phyloP scores from a whole-genome alignment of 192 early-diverging fungal genomes.

The Thamnidium elegans region DNA sequence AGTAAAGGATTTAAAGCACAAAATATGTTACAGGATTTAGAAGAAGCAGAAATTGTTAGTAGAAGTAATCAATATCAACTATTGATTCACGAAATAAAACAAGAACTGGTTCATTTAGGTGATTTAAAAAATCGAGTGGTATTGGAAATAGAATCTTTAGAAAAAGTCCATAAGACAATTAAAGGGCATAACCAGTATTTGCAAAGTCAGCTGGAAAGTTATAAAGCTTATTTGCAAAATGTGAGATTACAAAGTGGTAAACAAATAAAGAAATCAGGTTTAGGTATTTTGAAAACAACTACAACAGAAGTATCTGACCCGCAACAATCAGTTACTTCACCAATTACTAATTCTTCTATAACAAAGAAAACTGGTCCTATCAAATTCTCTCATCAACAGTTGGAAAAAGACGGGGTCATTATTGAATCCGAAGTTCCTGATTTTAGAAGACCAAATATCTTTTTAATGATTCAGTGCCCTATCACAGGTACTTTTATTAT shows the following conservation, averaged over 20 bases:
- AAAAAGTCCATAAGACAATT: constrained; percentile 88
- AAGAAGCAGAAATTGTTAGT: constrained; percentile 68
- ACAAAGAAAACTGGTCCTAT: constrained; percentile 60
- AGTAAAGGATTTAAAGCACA: constrained; percentile 92
- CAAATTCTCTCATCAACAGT: constrained; percentile 76
- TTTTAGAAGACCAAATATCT: constrained; percentile 75
- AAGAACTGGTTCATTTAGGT: constrained; percentile 86
- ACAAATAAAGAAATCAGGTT: constrained; percentile 30
- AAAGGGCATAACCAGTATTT: constrained; percentile 93
- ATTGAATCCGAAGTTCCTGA: constrained; percentile 88
- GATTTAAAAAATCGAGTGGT: constrained; percentile 83
- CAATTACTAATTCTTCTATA: no score
- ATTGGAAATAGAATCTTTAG: constrained; percentile 73
- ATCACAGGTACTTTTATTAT: constrained; percentile 89
- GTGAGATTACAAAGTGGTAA: constrained; percentile 76
- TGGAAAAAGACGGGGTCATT: constrained; percentile 89
- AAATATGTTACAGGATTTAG: constrained; percentile 85
- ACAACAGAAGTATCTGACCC: constrained; percentile 24
- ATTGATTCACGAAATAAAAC: constrained; percentile 82
- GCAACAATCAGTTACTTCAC: no score
- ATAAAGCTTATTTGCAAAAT: constrained; percentile 92
- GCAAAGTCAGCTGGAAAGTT: constrained; percentile 82
- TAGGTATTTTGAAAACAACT: constrained; percentile 57
- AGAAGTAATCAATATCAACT: constrained; percentile 66
- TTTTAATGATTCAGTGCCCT: constrained; percentile 82